A percentile compares a stretch with the other conserved stretches of the same genome.
phyloP scores from a whole-genome alignment of 352 stramenopile genomes.

The Pelagophyceae sp. region DNA sequence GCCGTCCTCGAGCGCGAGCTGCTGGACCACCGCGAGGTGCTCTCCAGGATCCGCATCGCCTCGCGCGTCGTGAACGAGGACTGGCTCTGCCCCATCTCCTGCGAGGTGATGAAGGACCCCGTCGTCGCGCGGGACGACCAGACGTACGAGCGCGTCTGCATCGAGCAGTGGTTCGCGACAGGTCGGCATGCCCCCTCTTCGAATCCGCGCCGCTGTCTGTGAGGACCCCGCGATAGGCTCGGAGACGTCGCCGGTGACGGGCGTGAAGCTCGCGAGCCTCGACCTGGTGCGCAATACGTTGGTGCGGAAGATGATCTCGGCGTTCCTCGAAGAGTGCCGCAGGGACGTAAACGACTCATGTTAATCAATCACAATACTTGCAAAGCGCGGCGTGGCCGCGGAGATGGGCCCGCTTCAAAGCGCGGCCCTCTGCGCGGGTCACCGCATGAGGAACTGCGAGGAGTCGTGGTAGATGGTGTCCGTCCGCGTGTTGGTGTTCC shows the following conservation, averaged over 20 bases:
- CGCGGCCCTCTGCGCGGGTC: no score
- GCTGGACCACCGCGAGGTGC: neutral
- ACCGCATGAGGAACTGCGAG: conserved; percentile 12
- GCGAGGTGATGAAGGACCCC: conserved; percentile 70
- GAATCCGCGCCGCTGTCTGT: no score
- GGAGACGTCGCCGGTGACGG: conserved; percentile 44
- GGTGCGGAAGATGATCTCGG: neutral
- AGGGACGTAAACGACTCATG: no score
- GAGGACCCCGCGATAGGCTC: no score
- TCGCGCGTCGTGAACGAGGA: neutral
- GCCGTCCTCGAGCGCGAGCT: no score
- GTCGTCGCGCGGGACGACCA: conserved; percentile 77
- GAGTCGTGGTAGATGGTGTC: conserved; percentile 11
- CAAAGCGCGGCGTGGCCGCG: no score
- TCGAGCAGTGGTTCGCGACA: no score
- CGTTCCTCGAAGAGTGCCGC: neutral
- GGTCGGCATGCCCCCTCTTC: no score
- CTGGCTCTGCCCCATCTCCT: conserved; percentile 63
- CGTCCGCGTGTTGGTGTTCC: neutral
- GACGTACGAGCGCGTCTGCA: conserved; percentile 74
- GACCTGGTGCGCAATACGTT: neutral
- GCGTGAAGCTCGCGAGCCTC: neutral
- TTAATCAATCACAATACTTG: no score
- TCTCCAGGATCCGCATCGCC: neutral
- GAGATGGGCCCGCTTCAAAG: no score